phyloP scores from a whole-genome alignment of 2,329 filamentous ascomycete genomes.

The Trichoderma aggressivum region DNA sequence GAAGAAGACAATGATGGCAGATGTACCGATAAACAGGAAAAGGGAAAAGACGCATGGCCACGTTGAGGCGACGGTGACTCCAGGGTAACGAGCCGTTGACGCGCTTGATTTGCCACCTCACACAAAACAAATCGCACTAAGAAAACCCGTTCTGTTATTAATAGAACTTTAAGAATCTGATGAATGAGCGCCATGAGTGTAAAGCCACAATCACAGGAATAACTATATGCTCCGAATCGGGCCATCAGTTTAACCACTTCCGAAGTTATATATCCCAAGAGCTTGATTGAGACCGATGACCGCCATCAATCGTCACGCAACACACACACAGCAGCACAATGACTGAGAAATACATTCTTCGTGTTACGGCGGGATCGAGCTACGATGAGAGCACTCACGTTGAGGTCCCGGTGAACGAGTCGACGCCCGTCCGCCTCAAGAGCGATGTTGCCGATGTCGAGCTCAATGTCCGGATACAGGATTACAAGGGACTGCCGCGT shows the following conservation, averaged over 20 bases:
- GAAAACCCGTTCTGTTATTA: constrained; percentile 3
- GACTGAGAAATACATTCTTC: constrained; percentile 73
- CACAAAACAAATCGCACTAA: not conserved
- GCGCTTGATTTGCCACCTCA: not conserved
- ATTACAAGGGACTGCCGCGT: constrained; percentile 66
- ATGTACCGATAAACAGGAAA: not conserved
- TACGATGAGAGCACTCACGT: constrained; percentile 74
- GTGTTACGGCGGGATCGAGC: constrained; percentile 73
- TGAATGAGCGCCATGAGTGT: constrained; percentile 1
- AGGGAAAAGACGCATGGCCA: not conserved
- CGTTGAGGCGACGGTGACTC: not conserved
- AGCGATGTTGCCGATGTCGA: constrained; percentile 62
- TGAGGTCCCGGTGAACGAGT: constrained; percentile 70
- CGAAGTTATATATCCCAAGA: not conserved
- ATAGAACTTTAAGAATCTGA: constrained; percentile 14
- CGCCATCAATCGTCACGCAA: not conserved
- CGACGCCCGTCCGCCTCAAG: constrained; percentile 59
- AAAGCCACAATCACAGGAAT: constrained; percentile 11
- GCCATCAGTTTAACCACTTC: constrained; percentile 11
- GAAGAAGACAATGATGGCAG: not conserved
- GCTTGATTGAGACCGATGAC: not conserved
- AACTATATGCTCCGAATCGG: constrained; percentile 10
- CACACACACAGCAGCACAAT: constrained; percentile 32
- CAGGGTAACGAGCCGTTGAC: not conserved
- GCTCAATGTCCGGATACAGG: constrained; percentile 70